phyloP scores from a whole-genome alignment of 257 asterid genomes.

The Plectranthus barbatus region DNA sequence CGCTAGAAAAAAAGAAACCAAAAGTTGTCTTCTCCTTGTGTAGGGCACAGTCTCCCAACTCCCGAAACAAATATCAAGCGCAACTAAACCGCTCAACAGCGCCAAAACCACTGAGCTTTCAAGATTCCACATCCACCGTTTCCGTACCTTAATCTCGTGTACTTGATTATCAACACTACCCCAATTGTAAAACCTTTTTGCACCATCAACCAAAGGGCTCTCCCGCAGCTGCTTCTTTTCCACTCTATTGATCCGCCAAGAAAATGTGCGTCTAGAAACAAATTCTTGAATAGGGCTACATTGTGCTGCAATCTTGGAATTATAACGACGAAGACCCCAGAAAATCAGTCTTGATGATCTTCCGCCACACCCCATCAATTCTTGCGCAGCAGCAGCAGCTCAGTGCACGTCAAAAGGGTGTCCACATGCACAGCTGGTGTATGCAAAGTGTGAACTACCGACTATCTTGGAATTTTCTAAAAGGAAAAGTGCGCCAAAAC shows the following conservation, averaged over 20 bases:
- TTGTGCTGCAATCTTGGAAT: neutral
- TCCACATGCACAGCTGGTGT: too few relatives aligned
- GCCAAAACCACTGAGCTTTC: neutral
- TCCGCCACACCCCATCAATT: neutral
- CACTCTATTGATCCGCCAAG: too few relatives aligned
- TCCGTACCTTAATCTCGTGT: neutral
- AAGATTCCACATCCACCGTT: neutral
- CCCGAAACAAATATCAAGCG: neutral
- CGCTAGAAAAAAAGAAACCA: too few relatives aligned
- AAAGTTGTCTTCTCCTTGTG: neutral
- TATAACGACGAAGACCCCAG: neutral
- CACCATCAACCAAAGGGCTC: conserved; percentile 26
- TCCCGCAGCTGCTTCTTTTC: conserved; percentile 12
- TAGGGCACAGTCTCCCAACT: neutral
- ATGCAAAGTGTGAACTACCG: too few relatives aligned
- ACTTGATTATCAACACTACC: neutral
- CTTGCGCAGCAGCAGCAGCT: neutral
- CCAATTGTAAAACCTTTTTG: too few relatives aligned
- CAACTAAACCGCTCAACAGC: neutral
- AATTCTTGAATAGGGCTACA: too few relatives aligned
- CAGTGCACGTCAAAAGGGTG: too few relatives aligned
- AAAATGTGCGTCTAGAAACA: neutral
- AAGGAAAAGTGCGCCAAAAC: too few relatives aligned
- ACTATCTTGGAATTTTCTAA: too few relatives aligned
- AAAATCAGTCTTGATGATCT: neutral